Conservation (phyloP, 2,329 filamentous ascomycete species). For the Paracorniculantispora psalliotae region DNA sequence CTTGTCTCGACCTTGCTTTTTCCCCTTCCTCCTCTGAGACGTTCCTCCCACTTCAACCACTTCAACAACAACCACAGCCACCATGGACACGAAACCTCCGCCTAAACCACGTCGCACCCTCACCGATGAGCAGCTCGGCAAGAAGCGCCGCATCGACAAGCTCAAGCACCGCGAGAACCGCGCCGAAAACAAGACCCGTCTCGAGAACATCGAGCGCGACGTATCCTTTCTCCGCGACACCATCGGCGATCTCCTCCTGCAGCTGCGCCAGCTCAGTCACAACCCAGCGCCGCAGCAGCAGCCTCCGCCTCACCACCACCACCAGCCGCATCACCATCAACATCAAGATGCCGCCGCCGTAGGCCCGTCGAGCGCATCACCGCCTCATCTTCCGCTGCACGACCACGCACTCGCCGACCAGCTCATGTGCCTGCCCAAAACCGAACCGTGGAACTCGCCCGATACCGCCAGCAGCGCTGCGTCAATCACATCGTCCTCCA, state of each 20-base stretch:
- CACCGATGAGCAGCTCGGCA: conserved; percentile 22
- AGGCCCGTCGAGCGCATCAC: not conserved
- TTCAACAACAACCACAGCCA: too few species aligned
- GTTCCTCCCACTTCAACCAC: not conserved
- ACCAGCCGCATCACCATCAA: not conserved
- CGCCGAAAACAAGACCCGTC: conserved; percentile 21
- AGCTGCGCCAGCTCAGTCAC: conserved; percentile 14
- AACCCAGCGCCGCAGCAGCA: not conserved
- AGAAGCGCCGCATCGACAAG: conserved; percentile 22
- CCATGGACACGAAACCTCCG: not conserved
- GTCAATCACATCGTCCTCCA: too few species aligned
- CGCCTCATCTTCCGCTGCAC: not conserved
- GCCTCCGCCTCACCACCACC: not conserved
- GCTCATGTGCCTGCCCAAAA: not conserved
- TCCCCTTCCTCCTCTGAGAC: not conserved
- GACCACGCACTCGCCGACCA: not conserved
- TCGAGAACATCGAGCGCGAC: conserved; percentile 24
- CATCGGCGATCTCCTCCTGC: conserved; percentile 18
- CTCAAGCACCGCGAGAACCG: conserved; percentile 24
- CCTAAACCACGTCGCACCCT: conserved; percentile 15
- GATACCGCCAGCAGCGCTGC: not conserved
- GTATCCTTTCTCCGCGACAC: conserved; percentile 20
- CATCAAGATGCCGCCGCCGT: not conserved
- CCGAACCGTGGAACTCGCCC: not conserved
- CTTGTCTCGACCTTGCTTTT: too few species aligned